Conservation (phyloP, 345 rosid species). For the Rubroshorea leprosula region DNA sequence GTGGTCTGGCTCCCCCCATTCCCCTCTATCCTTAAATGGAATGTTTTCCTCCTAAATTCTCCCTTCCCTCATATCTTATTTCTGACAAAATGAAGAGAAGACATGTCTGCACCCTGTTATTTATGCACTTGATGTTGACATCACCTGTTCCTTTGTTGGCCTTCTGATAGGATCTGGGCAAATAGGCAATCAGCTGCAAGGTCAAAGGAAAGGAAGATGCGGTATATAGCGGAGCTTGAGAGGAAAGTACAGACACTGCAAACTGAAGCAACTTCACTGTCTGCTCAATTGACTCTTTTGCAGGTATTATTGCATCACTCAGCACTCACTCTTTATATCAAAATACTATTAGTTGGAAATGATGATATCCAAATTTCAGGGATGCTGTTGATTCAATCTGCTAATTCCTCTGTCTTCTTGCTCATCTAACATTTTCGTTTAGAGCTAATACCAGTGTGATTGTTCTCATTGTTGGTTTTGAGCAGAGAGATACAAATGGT, state of each 20-base stretch:
- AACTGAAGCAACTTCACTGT: slow-evolving; percentile 85
- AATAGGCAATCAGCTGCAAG: slow-evolving; percentile 97
- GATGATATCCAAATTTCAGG: background rate
- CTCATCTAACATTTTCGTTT: background rate
- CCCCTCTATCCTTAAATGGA: background rate
- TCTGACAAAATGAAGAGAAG: background rate
- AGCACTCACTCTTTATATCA: background rate
- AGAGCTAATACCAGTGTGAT: background rate
- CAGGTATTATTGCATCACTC: slow-evolving; percentile 50
- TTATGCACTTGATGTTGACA: background rate
- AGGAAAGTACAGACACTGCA: slow-evolving; percentile 85
- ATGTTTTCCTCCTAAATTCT: background rate
- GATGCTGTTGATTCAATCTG: background rate
- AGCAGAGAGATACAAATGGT: slow-evolving; percentile 80
- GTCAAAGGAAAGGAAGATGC: slow-evolving; percentile 94
- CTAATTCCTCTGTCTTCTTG: background rate
- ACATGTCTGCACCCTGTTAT: background rate
- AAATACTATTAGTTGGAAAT: background rate
- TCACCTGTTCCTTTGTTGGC: background rate
- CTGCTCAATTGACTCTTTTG: slow-evolving; percentile 77
- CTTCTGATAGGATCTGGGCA: slow-evolving; percentile 73
- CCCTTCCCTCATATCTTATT: too few relatives aligned
- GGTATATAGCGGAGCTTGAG: slow-evolving; percentile 90
- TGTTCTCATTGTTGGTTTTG: slow-evolving; percentile 9
- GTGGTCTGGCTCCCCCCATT: background rate